Conservation (phyloP, 2,329 filamentous ascomycete species). For the Claviceps capensis region DNA sequence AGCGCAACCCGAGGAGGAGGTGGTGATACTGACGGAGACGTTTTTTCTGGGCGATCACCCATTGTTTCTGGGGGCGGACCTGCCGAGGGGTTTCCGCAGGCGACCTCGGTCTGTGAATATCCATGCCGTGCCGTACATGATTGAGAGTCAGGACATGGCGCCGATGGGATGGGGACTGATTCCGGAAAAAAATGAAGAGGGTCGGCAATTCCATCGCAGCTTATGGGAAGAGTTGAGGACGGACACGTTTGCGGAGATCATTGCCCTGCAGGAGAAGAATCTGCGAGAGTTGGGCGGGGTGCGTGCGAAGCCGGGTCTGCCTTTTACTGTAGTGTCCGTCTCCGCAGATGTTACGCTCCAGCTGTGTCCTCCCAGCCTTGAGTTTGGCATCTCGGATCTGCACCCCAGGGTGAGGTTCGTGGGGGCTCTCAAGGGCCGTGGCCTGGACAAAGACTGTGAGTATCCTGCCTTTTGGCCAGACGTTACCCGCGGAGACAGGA, state of each 20-base stretch:
- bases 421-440: slow-evolving; percentile 20
- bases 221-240: not conserved
- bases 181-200: not conserved
- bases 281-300: not conserved
- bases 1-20: slow-evolving; percentile 16
- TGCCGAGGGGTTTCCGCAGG: slow-evolving; percentile 22
- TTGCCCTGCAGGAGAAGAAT: not conserved
- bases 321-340: slow-evolving; percentile 22
- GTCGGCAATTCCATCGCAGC: not conserved
- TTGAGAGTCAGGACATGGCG: slow-evolving; percentile 14
- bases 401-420: slow-evolving; percentile 27
- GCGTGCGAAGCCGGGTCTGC: slow-evolving; percentile 10
- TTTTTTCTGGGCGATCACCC: slow-evolving; percentile 24
- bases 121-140: slow-evolving; percentile 22
- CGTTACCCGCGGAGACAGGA: slow-evolving; percentile 15
- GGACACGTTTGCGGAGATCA: not conserved
- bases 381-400: slow-evolving; percentile 24
- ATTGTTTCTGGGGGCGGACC: slow-evolving; percentile 22
- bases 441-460: not conserved
- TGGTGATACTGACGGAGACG: slow-evolving; percentile 30
- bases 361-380: slow-evolving; percentile 24
- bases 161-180: not conserved
- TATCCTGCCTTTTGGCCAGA: slow-evolving; percentile 1
- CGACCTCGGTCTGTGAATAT: slow-evolving; percentile 25
- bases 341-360: slow-evolving; percentile 23